Evolutionary conservation across 2,329 filamentous ascomycete genomes (phyloP), one percentile per base, ranked within the genome.

Genomic region (Pseudocercospora fijiensis): DNA sequence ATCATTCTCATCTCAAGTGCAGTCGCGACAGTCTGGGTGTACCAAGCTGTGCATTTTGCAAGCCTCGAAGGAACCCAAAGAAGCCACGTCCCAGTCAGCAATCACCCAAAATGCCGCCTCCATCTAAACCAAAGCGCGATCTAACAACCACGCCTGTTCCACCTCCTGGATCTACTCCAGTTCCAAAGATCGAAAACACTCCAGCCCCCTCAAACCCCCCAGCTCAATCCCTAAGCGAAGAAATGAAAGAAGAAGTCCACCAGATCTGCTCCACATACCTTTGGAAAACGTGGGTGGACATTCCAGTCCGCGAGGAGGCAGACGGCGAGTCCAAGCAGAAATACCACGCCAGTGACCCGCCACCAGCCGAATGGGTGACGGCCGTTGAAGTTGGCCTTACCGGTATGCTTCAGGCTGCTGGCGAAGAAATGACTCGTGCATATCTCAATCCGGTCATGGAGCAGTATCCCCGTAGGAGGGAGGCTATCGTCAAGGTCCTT

Each of bases 281-380:
- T 5, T 70, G 68, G 68, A 58, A 61, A 30, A 58, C 62, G 18
- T 70, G 63, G 60, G 45, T 56, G 22, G 55, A 60, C 51, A 58
- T 68, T 10, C 59, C 64, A 1, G 20, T 65, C 27, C 53, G 55
- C 5, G 58, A 62, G 1, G 53, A 41, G 10, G 33, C 52, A 37
- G 37, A 41, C n/a, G 37, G 9, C 18, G 33, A 30, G 43, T 18
- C 51, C 9, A 57, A 30, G 60, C 61, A 37, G 26, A 26, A 7
- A 16, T 33, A 18, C 22, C 22, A 26, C 20, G 26, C 16, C n/a
- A 33, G 45, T 18, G 33, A 27, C 3, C 37, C 57, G 4, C 59
- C 63, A 5, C 58, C 63, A 11, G 33, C 57, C 13, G 59, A 66
- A 26, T 69, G 67, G 67, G 55, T 65, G 7, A 33, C 43, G 22